Percentiles rank a stretch among this genome's conserved stretches.
These are phyloP conservation scores for Cercospora sp. DNA, from an alignment of 2,329 filamentous ascomycete species.

Conservation along the genomic window DNA sequence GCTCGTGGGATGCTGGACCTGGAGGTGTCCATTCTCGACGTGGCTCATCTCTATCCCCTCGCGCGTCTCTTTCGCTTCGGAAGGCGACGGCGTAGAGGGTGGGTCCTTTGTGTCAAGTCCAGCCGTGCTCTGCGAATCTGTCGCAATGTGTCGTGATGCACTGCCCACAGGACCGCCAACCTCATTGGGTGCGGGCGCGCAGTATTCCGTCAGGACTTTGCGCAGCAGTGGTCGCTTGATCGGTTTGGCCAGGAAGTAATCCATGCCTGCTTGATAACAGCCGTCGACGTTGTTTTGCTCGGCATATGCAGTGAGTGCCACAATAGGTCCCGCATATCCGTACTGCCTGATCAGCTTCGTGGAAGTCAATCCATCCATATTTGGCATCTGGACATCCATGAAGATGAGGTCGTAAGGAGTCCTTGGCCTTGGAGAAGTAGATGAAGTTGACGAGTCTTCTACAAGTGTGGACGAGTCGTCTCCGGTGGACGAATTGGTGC, in stretches of 20 bases:
- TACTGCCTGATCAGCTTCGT: constrained; percentile 82
- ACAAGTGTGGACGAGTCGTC: constrained; percentile 6
- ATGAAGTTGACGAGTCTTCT: constrained; percentile 6
- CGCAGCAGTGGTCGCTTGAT: constrained; percentile 84
- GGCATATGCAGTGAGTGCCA: constrained; percentile 85
- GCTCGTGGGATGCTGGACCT: background rate
- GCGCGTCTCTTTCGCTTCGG: background rate
- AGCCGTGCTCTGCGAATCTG: background rate
- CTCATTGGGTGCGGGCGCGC: constrained; percentile 40
- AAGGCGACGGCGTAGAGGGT: background rate
- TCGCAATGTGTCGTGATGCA: background rate
- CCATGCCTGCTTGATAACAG: constrained; percentile 82
- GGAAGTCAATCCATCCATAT: constrained; percentile 83
- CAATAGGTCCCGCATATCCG: constrained; percentile 84
- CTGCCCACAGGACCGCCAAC: background rate
- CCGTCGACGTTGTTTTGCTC: constrained; percentile 74
- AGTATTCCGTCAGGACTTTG: constrained; percentile 78
- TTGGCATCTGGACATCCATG: constrained; percentile 95
- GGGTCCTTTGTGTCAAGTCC: background rate
- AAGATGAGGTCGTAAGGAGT: constrained; percentile 82
- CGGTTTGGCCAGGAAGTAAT: constrained; percentile 75
- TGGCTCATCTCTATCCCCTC: background rate
- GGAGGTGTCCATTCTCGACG: background rate
- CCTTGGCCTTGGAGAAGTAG: background rate
- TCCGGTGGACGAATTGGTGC: background rate